Evolutionary conservation across 2,329 filamentous ascomycete genomes (phyloP), one percentile per base, ranked within the genome.

Genomic region (Thermothelomyces thermophilus): DNA sequence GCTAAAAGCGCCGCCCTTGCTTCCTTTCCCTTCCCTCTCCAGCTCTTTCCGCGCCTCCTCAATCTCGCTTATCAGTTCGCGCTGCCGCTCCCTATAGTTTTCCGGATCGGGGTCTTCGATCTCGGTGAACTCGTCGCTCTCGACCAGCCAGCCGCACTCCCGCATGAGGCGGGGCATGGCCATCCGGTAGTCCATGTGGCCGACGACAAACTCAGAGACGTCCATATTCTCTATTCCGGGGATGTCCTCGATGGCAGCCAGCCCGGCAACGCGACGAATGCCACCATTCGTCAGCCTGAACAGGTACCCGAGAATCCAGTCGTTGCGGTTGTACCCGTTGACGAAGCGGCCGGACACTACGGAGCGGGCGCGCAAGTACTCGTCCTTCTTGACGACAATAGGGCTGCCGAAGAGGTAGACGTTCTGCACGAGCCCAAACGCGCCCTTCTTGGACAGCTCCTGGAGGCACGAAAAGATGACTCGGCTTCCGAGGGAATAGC

Each of bases 71-170:
- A 98, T 95, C 36, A 98, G 79, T 68, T 97, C 91, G 49, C 90
- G 79, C 68, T 98, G 93, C 41, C 90, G 78, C 64, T 89, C 78
- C 44, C 81, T 77, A 68, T 97, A 91, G 59, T 95, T 91, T 0
- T 97, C 93, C 0, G 93, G 93, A 62, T 98, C 93, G 0, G 93
- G 90, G 59, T 98, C 93, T 65, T 97, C 93, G 53, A 98, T 97
- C 68, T 98, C 93, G 1, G 80, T 84, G 63, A 97, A 98, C 64
- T 97, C 91, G 60, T 96, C 90, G 56, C 85, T 90, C 62, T 95
- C 84, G 3, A 97, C 87, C 46, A 84, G 72, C 90, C 90, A 98
- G 14, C 90, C 93, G 31, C 90, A 88, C 64, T 91, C 85, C 55
- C 88, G 82, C 45, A 98, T 74, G 16, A 98, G 75, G 50, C 81